phyloP scores from a whole-genome alignment of 371 early-diverging fungal genomes.

The Blakeslea trispora region DNA sequence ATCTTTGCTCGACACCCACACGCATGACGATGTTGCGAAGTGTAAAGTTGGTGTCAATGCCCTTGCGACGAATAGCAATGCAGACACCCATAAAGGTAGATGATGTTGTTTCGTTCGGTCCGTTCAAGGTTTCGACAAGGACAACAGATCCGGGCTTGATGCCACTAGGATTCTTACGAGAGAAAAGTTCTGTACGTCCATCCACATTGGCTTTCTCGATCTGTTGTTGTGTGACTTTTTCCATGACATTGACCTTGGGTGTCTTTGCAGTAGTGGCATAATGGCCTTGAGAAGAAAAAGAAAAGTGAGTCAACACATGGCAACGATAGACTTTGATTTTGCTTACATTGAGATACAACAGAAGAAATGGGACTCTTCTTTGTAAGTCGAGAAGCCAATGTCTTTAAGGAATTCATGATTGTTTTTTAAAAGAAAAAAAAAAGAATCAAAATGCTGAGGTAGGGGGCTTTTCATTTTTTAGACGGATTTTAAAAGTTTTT shows the following conservation, averaged over 20 bases:
- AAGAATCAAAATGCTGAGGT: too few species aligned
- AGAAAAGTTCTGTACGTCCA: slow-evolving; percentile 62
- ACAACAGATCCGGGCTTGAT: slow-evolving; percentile 73
- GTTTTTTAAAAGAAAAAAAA: neutral
- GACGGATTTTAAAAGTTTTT: too few species aligned
- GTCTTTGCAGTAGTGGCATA: slow-evolving; percentile 33
- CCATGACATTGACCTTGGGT: slow-evolving; percentile 70
- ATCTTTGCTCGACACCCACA: slow-evolving; percentile 84
- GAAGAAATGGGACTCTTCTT: neutral
- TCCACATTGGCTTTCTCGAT: slow-evolving; percentile 61
- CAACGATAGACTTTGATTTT: neutral
- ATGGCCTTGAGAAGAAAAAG: neutral
- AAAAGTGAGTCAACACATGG: neutral
- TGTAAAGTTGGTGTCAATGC: slow-evolving; percentile 76
- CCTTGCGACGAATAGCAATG: slow-evolving; percentile 80
- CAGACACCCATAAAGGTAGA: slow-evolving; percentile 78
- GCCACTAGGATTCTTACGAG: slow-evolving; percentile 54
- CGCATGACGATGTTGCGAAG: slow-evolving; percentile 81
- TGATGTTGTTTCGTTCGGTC: slow-evolving; percentile 65
- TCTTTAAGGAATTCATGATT: slow-evolving; percentile 14
- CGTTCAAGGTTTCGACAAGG: slow-evolving; percentile 72
- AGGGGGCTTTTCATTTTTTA: neutral
- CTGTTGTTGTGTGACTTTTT: slow-evolving; percentile 63
- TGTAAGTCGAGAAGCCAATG: slow-evolving; percentile 3
- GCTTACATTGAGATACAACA: slow-evolving; percentile 5